These are phyloP conservation scores for Triticum aestivum DNA, from an alignment of 176 grass and related monocot genomes.

Conservation along the genomic window IWGSC_CS_RefSeq_v2.1 NC_057803.1:290921198-290921697, in stretches of 20 bases:
- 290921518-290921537: constrained; percentile 6
- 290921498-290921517: constrained; percentile 18
- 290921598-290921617: constrained; percentile 71
- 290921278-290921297: constrained; percentile 74
- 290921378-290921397: constrained; percentile 81
- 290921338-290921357: constrained; percentile 91
- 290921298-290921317: constrained; percentile 94
- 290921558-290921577: constrained; percentile 83
- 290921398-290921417: constrained; percentile 84
- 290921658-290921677: constrained; percentile 52
- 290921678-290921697: constrained; percentile 23
- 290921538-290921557: not conserved
- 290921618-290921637: constrained; percentile 67
- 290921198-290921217: not conserved
- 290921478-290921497: constrained; percentile 1
- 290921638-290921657: constrained; percentile 81
- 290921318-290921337: constrained; percentile 82
- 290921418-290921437: constrained; percentile 40
- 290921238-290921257: constrained; percentile 78
- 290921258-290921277: constrained; percentile 78
- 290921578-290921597: constrained; percentile 71
- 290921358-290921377: constrained; percentile 88
- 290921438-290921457: constrained; percentile 18
- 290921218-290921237: not conserved
- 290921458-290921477: constrained; percentile 23